Percentiles rank a stretch among this genome's conserved stretches.
phyloP scores from a whole-genome alignment of 2,329 filamentous ascomycete species.

The Nakataea oryzae region DNA sequence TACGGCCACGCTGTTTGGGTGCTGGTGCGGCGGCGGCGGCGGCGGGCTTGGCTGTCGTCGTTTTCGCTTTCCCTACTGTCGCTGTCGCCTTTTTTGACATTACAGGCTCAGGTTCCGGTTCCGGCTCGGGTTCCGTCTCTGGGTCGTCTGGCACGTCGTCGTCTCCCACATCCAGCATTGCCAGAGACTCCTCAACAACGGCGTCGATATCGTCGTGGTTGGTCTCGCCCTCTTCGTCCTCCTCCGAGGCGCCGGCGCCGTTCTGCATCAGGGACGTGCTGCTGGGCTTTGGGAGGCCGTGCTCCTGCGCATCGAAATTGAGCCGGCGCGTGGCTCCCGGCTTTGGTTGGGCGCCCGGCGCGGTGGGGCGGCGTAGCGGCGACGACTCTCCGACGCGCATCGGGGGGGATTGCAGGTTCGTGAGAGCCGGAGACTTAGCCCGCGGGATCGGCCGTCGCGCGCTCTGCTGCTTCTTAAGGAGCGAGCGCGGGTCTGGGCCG shows the following conservation, averaged over 20 bases:
- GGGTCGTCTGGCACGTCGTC: conserved; percentile 7
- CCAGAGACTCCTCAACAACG: conserved; percentile 28
- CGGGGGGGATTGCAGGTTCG: conserved; percentile 48
- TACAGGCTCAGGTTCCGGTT: not conserved
- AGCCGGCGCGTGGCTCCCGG: conserved; percentile 41
- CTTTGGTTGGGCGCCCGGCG: conserved; percentile 10
- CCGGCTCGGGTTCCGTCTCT: not conserved
- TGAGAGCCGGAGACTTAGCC: conserved; percentile 52
- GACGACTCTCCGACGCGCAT: conserved; percentile 25
- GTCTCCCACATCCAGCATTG: conserved; percentile 23
- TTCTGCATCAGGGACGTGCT: conserved; percentile 7
- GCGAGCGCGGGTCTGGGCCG: conserved; percentile 41
- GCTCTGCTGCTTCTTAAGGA: conserved; percentile 38
- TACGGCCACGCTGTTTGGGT: not conserved
- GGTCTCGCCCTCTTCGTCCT: conserved; percentile 11
- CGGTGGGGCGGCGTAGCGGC: not conserved
- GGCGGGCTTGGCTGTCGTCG: not conserved
- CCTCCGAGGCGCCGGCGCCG: conserved; percentile 17
- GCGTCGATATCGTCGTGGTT: conserved; percentile 12
- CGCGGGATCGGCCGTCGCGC: conserved; percentile 33
- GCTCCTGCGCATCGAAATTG: conserved; percentile 31
- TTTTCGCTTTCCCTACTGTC: not conserved
- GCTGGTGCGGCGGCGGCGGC: not conserved
- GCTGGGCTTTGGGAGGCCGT: conserved; percentile 8
- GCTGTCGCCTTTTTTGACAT: not conserved